A percentile compares a stretch with the other conserved stretches of the same genome.
These are phyloP conservation scores for Phytopythium ostracodes DNA, from an alignment of 352 stramenopile genomes.

Conservation along the genomic window DNA sequence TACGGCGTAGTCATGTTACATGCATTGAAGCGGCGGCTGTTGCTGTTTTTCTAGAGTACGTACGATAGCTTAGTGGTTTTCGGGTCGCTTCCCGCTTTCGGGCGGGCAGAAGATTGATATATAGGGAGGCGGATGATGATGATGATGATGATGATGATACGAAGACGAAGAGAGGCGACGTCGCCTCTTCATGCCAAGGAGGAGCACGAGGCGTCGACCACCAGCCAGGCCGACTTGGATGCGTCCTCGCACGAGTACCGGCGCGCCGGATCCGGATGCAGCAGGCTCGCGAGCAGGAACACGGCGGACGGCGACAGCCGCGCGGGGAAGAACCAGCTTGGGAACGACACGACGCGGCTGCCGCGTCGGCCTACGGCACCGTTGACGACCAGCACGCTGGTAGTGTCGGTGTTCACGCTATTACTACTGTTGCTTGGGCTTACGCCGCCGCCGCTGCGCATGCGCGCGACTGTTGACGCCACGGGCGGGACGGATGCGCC, in stretches of 20 bases:
- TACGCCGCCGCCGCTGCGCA: constrained; percentile 1
- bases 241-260: constrained; percentile 81
- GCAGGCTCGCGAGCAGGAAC: constrained; percentile 67
- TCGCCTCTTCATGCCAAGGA: constrained; percentile 11
- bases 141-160: background rate
- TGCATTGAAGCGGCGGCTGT: constrained; percentile 1
- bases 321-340: constrained; percentile 81
- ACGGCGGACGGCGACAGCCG: constrained; percentile 59
- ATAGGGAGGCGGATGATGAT: constrained; percentile 18
- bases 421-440: background rate
- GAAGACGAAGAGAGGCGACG: background rate
- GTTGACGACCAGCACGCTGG: constrained; percentile 9
- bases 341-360: constrained; percentile 57
- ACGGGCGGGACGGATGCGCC: constrained; percentile 17
- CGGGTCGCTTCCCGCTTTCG: background rate
- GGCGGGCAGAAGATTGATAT: constrained; percentile 5
- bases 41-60: constrained; percentile 8
- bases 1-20: constrained; percentile 10
- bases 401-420: constrained; percentile 8
- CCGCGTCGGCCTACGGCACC: constrained; percentile 26
- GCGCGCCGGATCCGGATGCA: constrained; percentile 82
- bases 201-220: constrained; percentile 23
- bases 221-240: constrained; percentile 69
- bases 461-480: constrained; percentile 5
- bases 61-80: constrained; percentile 5